Conservation (phyloP, 164 flowering plant species). For the Malania oleifera region DNA sequence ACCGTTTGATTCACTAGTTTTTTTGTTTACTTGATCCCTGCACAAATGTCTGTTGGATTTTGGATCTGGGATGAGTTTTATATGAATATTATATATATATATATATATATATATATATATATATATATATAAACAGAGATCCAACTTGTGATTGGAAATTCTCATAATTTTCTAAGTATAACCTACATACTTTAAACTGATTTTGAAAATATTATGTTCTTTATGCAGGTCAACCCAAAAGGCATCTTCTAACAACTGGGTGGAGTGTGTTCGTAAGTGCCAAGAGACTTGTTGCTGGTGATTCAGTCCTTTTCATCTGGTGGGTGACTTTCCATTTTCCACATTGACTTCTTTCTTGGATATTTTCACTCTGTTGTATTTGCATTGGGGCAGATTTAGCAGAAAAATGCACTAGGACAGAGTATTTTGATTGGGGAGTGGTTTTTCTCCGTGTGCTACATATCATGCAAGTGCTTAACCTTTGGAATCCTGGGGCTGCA, state of each 20-base stretch:
- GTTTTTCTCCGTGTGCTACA: background rate
- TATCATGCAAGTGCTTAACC: background rate
- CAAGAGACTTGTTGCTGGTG: conserved; percentile 88
- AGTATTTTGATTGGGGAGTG: background rate
- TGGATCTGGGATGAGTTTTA: too few species aligned
- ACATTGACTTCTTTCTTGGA: background rate
- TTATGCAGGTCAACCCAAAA: conserved; percentile 81
- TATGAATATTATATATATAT: too few species aligned
- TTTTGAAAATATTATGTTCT: background rate
- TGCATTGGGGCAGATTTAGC: too few species aligned
- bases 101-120: too few species aligned
- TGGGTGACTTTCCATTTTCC: conserved; percentile 15
- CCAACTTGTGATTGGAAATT: too few species aligned
- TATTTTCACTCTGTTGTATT: background rate
- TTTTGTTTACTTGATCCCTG: too few species aligned
- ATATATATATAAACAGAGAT: too few species aligned
- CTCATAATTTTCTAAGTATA: too few species aligned
- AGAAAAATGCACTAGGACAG: too few species aligned
- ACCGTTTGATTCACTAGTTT: too few species aligned
- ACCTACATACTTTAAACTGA: too few species aligned
- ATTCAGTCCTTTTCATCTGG: conserved; percentile 91
- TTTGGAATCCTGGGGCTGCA: conserved; percentile 1
- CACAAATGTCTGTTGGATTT: too few species aligned
- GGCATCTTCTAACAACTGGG: conserved; percentile 90
- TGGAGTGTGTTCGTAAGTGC: conserved; percentile 95